Percentiles rank a stretch among this genome's conserved stretches.
These are phyloP conservation scores for Sclerotiophoma versabilis DNA, from an alignment of 2,329 filamentous ascomycete species.

Conservation along the genomic window DNA sequence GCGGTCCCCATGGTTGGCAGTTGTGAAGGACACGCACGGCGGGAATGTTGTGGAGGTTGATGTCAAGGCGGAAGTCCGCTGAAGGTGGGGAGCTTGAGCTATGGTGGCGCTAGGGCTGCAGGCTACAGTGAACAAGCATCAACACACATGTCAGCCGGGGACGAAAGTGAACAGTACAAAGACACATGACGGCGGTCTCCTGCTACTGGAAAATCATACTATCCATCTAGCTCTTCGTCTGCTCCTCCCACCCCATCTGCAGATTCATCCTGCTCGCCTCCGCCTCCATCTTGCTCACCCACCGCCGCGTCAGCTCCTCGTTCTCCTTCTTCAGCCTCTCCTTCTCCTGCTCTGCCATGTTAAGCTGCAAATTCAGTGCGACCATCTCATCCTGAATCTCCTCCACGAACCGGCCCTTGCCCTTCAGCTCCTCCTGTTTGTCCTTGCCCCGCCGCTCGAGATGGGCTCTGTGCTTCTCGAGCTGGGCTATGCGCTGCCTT, in stretches of 20 bases:
- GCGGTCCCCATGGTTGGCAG: constrained; percentile 41
- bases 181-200: not conserved
- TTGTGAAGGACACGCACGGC: constrained; percentile 6
- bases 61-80: constrained; percentile 21
- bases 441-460: constrained; percentile 76
- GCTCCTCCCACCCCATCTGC: constrained; percentile 38
- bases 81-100: constrained; percentile 34
- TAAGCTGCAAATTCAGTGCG: constrained; percentile 83
- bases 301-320: constrained; percentile 84
- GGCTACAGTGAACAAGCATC: constrained; percentile 1
- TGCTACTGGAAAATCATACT: not conserved
- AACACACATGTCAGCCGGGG: not conserved
- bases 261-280: constrained; percentile 88
- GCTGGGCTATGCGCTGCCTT: constrained; percentile 63
- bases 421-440: constrained; percentile 82
- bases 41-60: constrained; percentile 15
- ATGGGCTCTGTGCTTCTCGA: constrained; percentile 68
- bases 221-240: constrained; percentile 9
- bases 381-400: constrained; percentile 94
- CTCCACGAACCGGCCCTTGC: constrained; percentile 83
- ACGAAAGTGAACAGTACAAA: not conserved
- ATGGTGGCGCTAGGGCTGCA: constrained; percentile 11
- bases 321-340: constrained; percentile 82
- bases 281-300: constrained; percentile 86
- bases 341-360: constrained; percentile 79